These are phyloP conservation scores for Pulveroboletus sp. DNA, from an alignment of 768 basidiomycete genomes.

Conservation along the genomic window DNA sequence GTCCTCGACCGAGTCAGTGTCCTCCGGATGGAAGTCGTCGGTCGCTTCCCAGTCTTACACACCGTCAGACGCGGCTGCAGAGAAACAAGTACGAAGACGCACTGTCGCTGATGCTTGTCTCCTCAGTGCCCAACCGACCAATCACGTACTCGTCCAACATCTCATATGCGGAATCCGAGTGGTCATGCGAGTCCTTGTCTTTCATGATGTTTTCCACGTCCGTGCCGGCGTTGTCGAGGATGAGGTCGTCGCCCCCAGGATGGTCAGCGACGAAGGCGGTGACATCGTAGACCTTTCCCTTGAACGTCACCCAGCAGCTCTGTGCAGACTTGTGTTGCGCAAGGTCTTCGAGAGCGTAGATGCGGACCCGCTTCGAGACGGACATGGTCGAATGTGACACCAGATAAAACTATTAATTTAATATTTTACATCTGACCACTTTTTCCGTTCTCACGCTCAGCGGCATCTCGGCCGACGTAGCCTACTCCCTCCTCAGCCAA, in stretches of 20 bases:
- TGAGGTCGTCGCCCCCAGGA: constrained; percentile 92
- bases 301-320: constrained; percentile 82
- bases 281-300: constrained; percentile 88
- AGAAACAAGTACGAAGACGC: constrained; percentile 25
- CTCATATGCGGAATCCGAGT: constrained; percentile 87
- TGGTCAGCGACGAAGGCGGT: constrained; percentile 83
- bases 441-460: constrained; percentile 13
- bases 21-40: constrained; percentile 89
- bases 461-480: constrained; percentile 9
- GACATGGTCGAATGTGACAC: constrained; percentile 43
- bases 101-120: constrained; percentile 79
- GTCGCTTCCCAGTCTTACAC: constrained; percentile 79
- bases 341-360: constrained; percentile 77
- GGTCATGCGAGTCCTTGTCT: constrained; percentile 77
- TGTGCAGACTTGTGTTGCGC: constrained; percentile 51
- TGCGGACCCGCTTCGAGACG: constrained; percentile 56
- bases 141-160: constrained; percentile 88
- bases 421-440: constrained; percentile 9
- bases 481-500: constrained; percentile 49
- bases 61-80: constrained; percentile 8
- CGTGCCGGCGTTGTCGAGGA: constrained; percentile 79
- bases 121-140: constrained; percentile 76
- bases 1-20: constrained; percentile 79
- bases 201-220: constrained; percentile 83
- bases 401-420: too few relatives aligned